phyloP scores from a whole-genome alignment of 1,284 basidiomycete species.

The Ceratobasidium sp. region DNA sequence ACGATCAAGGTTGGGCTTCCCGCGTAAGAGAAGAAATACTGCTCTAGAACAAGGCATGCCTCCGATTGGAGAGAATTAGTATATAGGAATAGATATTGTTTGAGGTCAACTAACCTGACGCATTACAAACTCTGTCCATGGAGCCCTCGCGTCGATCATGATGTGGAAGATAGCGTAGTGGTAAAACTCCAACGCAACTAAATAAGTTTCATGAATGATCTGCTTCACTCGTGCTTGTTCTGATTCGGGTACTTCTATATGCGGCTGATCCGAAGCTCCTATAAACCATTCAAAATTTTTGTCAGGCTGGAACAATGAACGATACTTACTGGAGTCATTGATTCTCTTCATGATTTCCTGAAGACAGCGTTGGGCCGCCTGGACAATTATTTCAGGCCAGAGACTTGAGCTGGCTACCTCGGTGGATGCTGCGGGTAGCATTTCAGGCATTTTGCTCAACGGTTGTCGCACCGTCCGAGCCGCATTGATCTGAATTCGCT shows the following conservation, averaged over 20 bases:
- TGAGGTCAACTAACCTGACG: conserved; percentile 5
- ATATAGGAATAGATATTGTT: too few species aligned
- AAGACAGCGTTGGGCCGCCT: background rate
- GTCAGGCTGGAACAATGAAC: background rate
- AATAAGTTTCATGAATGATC: background rate
- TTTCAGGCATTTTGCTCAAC: background rate
- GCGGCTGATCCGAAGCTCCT: conserved; percentile 1
- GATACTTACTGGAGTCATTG: conserved; percentile 1
- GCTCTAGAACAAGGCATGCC: conserved; percentile 1
- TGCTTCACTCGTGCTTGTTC: background rate
- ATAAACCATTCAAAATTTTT: background rate
- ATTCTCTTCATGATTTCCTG: background rate
- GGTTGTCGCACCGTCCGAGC: background rate
- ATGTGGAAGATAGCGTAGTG: background rate
- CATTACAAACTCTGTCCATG: background rate
- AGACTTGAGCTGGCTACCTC: background rate
- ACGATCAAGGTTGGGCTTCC: background rate
- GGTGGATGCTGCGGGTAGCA: background rate
- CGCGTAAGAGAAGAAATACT: background rate
- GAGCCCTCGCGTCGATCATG: background rate
- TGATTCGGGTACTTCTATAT: background rate
- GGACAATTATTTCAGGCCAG: background rate
- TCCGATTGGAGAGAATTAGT: background rate
- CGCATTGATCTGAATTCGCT: background rate
- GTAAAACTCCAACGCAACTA: background rate